These are phyloP conservation scores for Quercus aquifolioides DNA, from an alignment of 306 rosid species.

Conservation along the genomic window DNA sequence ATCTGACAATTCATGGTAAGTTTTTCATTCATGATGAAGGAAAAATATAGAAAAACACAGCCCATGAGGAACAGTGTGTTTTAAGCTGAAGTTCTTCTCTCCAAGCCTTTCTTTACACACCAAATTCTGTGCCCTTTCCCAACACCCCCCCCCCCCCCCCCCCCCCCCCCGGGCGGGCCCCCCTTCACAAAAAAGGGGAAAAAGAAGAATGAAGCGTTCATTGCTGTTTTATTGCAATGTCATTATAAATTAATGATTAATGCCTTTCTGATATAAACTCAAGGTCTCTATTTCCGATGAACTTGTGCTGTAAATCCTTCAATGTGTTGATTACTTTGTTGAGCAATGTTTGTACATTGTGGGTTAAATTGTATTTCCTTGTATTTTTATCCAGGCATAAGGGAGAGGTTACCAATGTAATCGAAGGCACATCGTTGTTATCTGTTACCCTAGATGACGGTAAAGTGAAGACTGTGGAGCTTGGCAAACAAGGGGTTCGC, in stretches of 20 bases:
- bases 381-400: conserved; percentile 61
- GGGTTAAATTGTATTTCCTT: neutral
- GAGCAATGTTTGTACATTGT: neutral
- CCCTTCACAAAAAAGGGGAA: neutral
- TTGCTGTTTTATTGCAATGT: neutral
- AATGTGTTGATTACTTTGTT: neutral
- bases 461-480: conserved; percentile 59
- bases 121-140: neutral
- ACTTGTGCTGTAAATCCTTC: neutral
- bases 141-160: too few relatives aligned
- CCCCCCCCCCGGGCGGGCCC: too few relatives aligned
- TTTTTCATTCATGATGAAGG: conserved; percentile 2
- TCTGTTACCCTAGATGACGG: conserved; percentile 80
- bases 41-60: neutral
- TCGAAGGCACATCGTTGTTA: conserved; percentile 64
- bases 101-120: neutral
- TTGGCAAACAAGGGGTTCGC: conserved; percentile 82
- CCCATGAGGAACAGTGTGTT: neutral
- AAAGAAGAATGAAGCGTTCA: neutral
- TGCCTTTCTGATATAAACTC: neutral
- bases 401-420: conserved; percentile 66
- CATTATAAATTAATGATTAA: neutral
- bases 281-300: neutral
- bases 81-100: neutral
- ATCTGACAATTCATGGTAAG: conserved; percentile 86